Conservation (phyloP, 2,329 filamentous ascomycete species). For the Talaromyces albobiverticillius region DNA sequence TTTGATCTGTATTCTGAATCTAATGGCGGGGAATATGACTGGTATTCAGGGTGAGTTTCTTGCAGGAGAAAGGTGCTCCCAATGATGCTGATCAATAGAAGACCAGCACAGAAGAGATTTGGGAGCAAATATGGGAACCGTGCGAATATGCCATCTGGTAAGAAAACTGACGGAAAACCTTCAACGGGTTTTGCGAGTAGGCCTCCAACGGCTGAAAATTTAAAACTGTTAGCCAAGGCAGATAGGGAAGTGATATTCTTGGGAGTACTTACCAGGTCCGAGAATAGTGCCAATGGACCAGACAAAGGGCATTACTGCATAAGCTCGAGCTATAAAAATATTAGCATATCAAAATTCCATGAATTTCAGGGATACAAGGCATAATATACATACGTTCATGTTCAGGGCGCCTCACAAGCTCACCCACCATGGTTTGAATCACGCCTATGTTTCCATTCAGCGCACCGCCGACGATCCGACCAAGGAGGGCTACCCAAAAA, state of each 20-base stretch:
- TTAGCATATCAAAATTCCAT: conserved; percentile 1
- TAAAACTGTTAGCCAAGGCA: conserved; percentile 9
- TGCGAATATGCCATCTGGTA: conserved; percentile 66
- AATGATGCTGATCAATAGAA: conserved; percentile 76
- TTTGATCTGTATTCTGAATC: conserved; percentile 37
- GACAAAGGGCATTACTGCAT: conserved; percentile 90
- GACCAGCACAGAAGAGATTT: conserved; percentile 75
- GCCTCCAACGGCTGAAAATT: conserved; percentile 67
- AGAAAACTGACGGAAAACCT: conserved; percentile 70
- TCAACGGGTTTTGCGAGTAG: conserved; percentile 75
- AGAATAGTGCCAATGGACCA: conserved; percentile 90
- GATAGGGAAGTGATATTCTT: neutral
- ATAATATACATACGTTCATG: conserved; percentile 84
- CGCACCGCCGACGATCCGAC: conserved; percentile 73
- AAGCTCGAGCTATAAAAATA: conserved; percentile 64
- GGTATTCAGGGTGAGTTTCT: conserved; percentile 85
- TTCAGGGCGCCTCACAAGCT: conserved; percentile 77
- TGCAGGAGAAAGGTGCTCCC: conserved; percentile 77
- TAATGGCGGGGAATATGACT: conserved; percentile 45
- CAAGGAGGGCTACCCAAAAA: conserved; percentile 77
- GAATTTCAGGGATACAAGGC: too few species aligned
- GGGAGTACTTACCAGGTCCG: conserved; percentile 56
- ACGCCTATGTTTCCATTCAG: conserved; percentile 91
- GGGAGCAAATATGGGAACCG: conserved; percentile 84
- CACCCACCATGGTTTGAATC: conserved; percentile 89